Conservation (phyloP, 495 filamentous ascomycete species). For the Neohortaea acidophila region DNA sequence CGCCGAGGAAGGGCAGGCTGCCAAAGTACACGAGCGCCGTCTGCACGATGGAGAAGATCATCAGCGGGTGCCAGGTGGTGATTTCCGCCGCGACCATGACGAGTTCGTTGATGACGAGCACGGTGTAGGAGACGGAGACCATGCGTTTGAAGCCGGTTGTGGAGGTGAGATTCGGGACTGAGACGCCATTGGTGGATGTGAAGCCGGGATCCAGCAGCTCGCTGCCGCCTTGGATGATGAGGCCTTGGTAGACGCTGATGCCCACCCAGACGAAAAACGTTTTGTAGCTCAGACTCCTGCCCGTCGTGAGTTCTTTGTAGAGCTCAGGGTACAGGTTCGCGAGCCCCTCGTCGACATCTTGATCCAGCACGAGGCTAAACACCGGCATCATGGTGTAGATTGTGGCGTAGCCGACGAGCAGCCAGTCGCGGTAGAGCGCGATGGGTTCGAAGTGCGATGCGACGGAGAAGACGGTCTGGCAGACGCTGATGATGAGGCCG, state of each 20-base stretch:
- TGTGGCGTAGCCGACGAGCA: constrained; percentile 92
- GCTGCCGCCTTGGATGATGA: constrained; percentile 80
- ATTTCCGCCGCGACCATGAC: constrained; percentile 94
- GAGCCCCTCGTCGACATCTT: constrained; percentile 82
- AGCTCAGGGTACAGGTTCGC: constrained; percentile 94
- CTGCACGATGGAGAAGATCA: constrained; percentile 70
- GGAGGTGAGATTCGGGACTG: background rate
- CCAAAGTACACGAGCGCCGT: constrained; percentile 67
- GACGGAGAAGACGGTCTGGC: constrained; percentile 94
- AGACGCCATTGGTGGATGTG: constrained; percentile 32
- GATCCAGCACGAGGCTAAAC: constrained; percentile 89
- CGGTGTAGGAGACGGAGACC: constrained; percentile 83
- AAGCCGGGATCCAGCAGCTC: constrained; percentile 59
- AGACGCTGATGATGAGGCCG: constrained; percentile 84
- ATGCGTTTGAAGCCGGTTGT: constrained; percentile 35
- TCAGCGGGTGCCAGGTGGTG: constrained; percentile 92
- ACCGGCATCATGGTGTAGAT: constrained; percentile 92
- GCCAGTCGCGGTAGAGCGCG: constrained; percentile 89
- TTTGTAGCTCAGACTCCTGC: constrained; percentile 69
- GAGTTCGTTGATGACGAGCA: constrained; percentile 84
- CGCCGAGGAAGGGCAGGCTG: constrained; percentile 71
- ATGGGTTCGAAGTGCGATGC: constrained; percentile 82
- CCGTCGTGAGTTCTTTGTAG: constrained; percentile 85
- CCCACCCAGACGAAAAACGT: constrained; percentile 98
- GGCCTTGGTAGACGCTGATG: constrained; percentile 86